phyloP scores from a whole-genome alignment of 140 eudicot species.

The Bidens hawaiensis region DNA sequence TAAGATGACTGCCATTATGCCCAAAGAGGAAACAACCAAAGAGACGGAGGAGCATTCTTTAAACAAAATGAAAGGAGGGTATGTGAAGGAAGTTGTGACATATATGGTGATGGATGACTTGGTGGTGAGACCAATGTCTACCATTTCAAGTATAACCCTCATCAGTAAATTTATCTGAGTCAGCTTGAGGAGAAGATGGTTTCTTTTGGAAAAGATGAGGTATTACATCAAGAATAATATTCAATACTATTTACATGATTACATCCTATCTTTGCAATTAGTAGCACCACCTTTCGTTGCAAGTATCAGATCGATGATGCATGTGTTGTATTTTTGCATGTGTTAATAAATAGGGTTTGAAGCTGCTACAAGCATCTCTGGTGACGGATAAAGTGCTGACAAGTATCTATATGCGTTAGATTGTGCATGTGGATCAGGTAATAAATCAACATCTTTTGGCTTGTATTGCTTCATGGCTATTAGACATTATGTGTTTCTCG shows the following conservation, averaged over 20 bases:
- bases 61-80: not conserved
- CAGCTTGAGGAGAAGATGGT: not conserved
- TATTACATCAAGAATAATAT: too few species aligned
- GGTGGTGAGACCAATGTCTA: not conserved
- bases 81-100: not conserved
- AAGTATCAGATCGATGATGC: not conserved
- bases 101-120: not conserved
- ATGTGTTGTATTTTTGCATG: not conserved
- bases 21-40: not conserved
- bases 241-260: too few species aligned
- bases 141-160: not conserved
- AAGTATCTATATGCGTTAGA: not conserved
- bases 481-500: not conserved
- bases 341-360: not conserved
- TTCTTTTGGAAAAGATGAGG: not conserved
- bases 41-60: not conserved
- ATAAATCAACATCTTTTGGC: not conserved
- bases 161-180: not conserved
- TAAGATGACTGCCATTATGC: not conserved
- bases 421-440: not conserved
- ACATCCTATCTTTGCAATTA: not conserved
- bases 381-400: slow-evolving; percentile 1
- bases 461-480: not conserved
- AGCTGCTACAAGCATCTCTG: not conserved
- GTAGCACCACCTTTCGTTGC: not conserved